Conservation (phyloP, 225 moss, liverwort and hornwort species). For the Climacium dendroides region DNA sequence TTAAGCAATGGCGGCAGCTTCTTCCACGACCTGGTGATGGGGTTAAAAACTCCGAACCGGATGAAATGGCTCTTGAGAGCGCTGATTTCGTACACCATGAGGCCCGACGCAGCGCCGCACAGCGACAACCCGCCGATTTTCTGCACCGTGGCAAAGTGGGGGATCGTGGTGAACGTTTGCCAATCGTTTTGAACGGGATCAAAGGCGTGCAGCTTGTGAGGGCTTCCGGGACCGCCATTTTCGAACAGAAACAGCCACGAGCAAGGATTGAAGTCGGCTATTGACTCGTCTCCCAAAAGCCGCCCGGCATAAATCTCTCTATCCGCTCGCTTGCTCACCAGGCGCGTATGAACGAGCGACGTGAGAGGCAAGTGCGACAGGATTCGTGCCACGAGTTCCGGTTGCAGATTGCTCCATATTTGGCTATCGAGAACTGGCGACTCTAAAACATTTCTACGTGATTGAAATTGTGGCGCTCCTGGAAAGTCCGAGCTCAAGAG, state of each 20-base stretch:
- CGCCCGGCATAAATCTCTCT: slow-evolving; percentile 27
- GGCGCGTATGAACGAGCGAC: slow-evolving; percentile 29
- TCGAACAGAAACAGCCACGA: slow-evolving; percentile 53
- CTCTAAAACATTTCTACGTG: not conserved
- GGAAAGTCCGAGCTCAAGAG: not conserved
- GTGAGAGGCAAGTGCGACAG: slow-evolving; percentile 34
- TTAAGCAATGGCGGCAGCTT: slow-evolving; percentile 45
- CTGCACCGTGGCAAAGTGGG: slow-evolving; percentile 47
- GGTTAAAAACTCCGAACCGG: slow-evolving; percentile 47
- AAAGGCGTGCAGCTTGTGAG: slow-evolving; percentile 40
- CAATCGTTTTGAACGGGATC: slow-evolving; percentile 29
- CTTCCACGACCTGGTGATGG: slow-evolving; percentile 54
- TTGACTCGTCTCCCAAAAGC: slow-evolving; percentile 16
- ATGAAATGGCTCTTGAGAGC: slow-evolving; percentile 44
- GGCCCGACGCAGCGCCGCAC: slow-evolving; percentile 33
- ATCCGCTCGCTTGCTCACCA: slow-evolving; percentile 36
- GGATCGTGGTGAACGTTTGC: slow-evolving; percentile 38
- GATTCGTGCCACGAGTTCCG: slow-evolving; percentile 28
- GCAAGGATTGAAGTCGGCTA: slow-evolving; percentile 3
- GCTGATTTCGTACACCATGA: slow-evolving; percentile 42
- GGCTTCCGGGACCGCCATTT: slow-evolving; percentile 35
- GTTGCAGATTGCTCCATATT: slow-evolving; percentile 48
- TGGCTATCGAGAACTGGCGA: slow-evolving; percentile 12
- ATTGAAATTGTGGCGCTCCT: not conserved
- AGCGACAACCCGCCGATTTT: slow-evolving; percentile 43